A percentile compares a stretch with the other conserved stretches of the same genome.
Conservation (phyloP, 441 rosid genomes). For the Euphorbia celastroides region DNA sequence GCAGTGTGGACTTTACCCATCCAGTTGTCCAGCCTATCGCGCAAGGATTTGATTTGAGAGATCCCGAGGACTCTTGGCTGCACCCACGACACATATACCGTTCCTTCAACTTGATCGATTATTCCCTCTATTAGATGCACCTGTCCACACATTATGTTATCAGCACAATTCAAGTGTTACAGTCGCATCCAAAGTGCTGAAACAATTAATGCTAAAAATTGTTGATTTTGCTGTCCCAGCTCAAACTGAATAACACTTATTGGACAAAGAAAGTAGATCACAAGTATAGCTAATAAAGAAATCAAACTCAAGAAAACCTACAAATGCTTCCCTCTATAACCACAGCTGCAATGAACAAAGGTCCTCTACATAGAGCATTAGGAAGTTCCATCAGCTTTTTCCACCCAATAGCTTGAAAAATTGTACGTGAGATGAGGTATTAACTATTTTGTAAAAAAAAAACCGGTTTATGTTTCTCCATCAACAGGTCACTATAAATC, state of each 20-base stretch:
- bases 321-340: not conserved
- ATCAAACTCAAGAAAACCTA: not conserved
- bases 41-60: conserved; percentile 72
- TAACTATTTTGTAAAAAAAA: not conserved
- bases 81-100: conserved; percentile 91
- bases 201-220: not conserved
- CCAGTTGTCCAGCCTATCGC: conserved; percentile 73
- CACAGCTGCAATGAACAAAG: too few relatives aligned
- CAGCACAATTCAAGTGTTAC: not conserved
- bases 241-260: not conserved
- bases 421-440: not conserved
- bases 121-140: conserved; percentile 75
- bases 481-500: not conserved
- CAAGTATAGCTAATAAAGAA: too few relatives aligned
- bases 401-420: not conserved
- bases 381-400: not conserved
- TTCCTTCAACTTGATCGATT: conserved; percentile 82
- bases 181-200: not conserved
- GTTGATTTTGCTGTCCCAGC: not conserved
- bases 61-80: conserved; percentile 95
- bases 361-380: not conserved
- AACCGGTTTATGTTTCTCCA: not conserved
- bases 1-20: conserved; percentile 74
- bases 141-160: conserved; percentile 30
- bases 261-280: too few relatives aligned